These are phyloP conservation scores for Oryza officinalis DNA, from an alignment of 176 grass and related monocot species.

Conservation along the genomic window DNA sequence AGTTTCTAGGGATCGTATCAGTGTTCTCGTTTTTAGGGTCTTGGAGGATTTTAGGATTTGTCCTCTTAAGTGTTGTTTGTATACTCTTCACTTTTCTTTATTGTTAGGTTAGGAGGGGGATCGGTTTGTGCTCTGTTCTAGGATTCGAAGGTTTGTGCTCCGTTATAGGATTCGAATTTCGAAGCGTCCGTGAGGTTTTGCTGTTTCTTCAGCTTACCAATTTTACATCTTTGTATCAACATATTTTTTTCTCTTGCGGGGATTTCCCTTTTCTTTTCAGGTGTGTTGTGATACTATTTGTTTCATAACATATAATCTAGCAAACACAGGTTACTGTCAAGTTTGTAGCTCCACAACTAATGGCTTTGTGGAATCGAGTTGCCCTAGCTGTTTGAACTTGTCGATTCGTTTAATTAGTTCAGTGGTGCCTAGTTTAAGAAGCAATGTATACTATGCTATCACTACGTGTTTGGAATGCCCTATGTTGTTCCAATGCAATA, in stretches of 20 bases:
- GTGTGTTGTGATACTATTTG: neutral
- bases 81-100: neutral
- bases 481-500: neutral
- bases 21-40: neutral
- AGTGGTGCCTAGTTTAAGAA: slow-evolving; percentile 1
- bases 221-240: neutral
- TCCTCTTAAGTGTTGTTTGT: neutral
- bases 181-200: neutral
- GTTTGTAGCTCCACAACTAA: neutral
- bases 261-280: neutral
- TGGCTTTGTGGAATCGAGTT: neutral
- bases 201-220: neutral
- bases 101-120: neutral
- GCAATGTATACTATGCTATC: neutral
- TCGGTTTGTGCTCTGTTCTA: neutral
- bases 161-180: neutral
- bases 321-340: neutral
- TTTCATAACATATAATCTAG: neutral
- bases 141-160: neutral
- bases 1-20: neutral
- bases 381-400: neutral
- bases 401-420: slow-evolving; percentile 3
- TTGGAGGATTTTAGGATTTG: neutral
- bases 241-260: neutral
- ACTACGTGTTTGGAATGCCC: neutral